Percentiles rank a stretch among this genome's conserved stretches.
Conservation (phyloP, 176 grass and related monocot genomes). For the Rhynchospora breviuscula region DNA sequence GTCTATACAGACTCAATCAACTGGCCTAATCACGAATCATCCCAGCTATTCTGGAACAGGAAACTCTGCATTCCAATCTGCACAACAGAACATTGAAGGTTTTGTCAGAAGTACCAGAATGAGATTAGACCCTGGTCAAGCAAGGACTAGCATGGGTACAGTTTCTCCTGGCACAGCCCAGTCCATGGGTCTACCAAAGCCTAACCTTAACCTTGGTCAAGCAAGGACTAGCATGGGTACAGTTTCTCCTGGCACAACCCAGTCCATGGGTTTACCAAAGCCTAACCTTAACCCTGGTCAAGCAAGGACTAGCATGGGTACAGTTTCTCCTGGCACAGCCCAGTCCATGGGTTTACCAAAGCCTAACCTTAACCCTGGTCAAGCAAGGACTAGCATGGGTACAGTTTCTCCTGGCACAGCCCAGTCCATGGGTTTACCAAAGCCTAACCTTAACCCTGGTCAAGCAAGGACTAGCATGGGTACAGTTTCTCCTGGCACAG, state of each 20-base stretch:
- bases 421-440: neutral
- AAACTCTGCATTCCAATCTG: neutral
- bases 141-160: neutral
- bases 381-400: neutral
- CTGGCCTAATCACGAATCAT: neutral
- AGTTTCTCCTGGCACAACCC: neutral
- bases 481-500: neutral
- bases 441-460: neutral
- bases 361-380: neutral
- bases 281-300: neutral
- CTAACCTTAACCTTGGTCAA: neutral
- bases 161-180: neutral
- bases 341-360: neutral
- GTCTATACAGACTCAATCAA: neutral
- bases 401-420: neutral
- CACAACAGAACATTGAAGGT: neutral
- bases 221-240: neutral
- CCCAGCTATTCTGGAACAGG: neutral
- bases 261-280: neutral
- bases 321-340: neutral
- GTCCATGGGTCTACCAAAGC: neutral
- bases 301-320: neutral
- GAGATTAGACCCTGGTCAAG: neutral
- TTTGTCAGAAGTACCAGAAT: slow-evolving; percentile 15
- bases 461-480: neutral